Base-by-base conservation (phyloP, 176 grass and related monocot species). In the Eragrostis curvula region DNA sequence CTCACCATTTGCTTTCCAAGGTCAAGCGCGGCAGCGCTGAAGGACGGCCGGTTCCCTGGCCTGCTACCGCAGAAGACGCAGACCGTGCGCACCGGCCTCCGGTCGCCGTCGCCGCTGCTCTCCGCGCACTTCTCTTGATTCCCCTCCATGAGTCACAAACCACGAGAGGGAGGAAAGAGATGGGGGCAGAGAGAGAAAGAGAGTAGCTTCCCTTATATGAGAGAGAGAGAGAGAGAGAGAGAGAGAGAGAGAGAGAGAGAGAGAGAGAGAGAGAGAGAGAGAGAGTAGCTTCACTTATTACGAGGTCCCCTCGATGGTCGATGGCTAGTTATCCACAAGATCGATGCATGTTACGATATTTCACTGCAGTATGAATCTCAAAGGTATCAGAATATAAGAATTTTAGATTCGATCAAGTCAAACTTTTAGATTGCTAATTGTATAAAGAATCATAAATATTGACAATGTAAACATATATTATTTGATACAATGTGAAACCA, bases 61-160 rank as follows among this genome's bases (percentile, higher is more conserved):
- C 83, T 85, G 85, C 92, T 97, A 56, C 95, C 95, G 83, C 95
- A 97, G 87, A 94, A 97, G 70, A 97, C 95, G 74, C 95, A 97
- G 55, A 97, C 75, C 13, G 83, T 80, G 67, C 80, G 87, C 67
- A 83, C 87, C 32, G 91, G 72, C 13, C 28, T 77, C 27, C 6
- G 69, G 24, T 15, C n/a, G 29, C 41, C 74, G 67, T 45, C 77
- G 81, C 24, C 45, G 42, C 79, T 43, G 52, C n/a, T 58, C 56
- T 40, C 70, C 21, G 72, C 21, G 5, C 4, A 20, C 66, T 69
- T 85, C 68, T 87, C 81, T 30, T 86, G 74, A 24, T 23, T 81
- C 45, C 50, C 68, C 71, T 90, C 89, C 94, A 97, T 97, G 5
- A 2, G 32, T 15, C 27, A 23, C 53, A 40, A 5, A 46, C 39